Evolutionary conservation across 768 basidiomycete genomes (phyloP), one percentile per base, ranked within the genome.

Genomic region (Pleurotus tuoliensis): DNA sequence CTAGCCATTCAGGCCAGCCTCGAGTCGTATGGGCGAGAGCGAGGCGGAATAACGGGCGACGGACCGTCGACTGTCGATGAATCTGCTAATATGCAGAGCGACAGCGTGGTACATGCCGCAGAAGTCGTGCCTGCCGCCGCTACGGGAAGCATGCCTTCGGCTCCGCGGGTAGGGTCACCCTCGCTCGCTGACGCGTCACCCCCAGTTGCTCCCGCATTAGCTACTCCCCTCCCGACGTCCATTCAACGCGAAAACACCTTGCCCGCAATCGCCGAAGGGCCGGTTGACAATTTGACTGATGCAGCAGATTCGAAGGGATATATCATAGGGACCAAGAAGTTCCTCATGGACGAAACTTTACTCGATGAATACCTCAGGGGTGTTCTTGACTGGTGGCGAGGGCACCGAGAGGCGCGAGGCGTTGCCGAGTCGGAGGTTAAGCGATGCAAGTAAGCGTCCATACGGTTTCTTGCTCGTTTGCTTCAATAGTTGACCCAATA

Each of bases 341-440:
- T 95, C 59, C 20, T 43, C 1, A 76, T 88, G 66, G 74, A 90
- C 48, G 73, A 81, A 7, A 40, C 44, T 0, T 59, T 81, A 44
- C 76, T 96, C 16, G 76, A 84, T 20, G 58, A 58, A 1, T 77
- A 88, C 59, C 69, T 94, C 20, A 61, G 64, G 1, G 76, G 76
- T 52, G 73, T 87, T 0, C 67, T 93, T 2, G 67, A 76, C 49
- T 94, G 88, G 83, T 96, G 94, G 94, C 70, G 78, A 56, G 90
- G 92, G 1, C 62, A 75, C 52, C 77, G 93, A 40, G 72, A 76
- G 27, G 83, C 93, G 0, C 67, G 70, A n/a, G 94, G 94, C 1
- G 94, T 94, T 0, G 75, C 77, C 2, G 27, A 86, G 18, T 70
- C 78, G 44, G 75, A 88, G 50, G 73, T 85, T 3, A 63, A 76